These are phyloP conservation scores for Pestalotiopsis sp. DNA, from an alignment of 2,329 filamentous ascomycete species.

Conservation along the genomic window DNA sequence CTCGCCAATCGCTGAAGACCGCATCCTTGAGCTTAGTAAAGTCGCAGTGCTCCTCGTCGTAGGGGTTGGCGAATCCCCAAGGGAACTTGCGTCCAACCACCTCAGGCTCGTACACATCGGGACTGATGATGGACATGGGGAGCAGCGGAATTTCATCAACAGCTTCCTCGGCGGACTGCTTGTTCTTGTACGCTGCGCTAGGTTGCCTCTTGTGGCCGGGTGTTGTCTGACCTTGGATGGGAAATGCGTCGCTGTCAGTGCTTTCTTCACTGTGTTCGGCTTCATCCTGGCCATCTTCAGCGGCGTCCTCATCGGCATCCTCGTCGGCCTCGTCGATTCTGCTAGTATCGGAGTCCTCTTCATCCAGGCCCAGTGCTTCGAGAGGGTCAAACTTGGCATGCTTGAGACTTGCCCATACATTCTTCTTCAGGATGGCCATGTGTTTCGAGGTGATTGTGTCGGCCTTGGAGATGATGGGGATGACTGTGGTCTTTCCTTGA, in stretches of 20 bases:
- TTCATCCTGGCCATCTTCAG: slow-evolving; percentile 24
- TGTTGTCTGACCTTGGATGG: slow-evolving; percentile 40
- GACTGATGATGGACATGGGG: slow-evolving; percentile 91
- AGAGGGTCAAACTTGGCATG: slow-evolving; percentile 85
- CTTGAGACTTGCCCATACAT: slow-evolving; percentile 87
- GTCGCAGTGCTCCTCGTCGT: slow-evolving; percentile 90
- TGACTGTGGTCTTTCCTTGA: slow-evolving; percentile 91
- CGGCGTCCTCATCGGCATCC: slow-evolving; percentile 34
- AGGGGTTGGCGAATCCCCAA: slow-evolving; percentile 96
- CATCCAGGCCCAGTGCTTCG: slow-evolving; percentile 80
- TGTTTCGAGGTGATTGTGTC: slow-evolving; percentile 95
- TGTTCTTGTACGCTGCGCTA: slow-evolving; percentile 47
- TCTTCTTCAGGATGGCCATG: slow-evolving; percentile 89
- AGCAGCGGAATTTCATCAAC: slow-evolving; percentile 68
- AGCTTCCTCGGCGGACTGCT: slow-evolving; percentile 44
- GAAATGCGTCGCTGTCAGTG: slow-evolving; percentile 39
- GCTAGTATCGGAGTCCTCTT: slow-evolving; percentile 57
- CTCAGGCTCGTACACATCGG: slow-evolving; percentile 83
- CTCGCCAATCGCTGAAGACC: slow-evolving; percentile 92
- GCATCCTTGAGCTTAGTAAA: slow-evolving; percentile 88
- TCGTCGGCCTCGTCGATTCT: slow-evolving; percentile 62
- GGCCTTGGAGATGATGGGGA: slow-evolving; percentile 94
- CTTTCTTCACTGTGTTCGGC: slow-evolving; percentile 27
- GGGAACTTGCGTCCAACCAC: slow-evolving; percentile 86
- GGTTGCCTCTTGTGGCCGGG: slow-evolving; percentile 48